Base-by-base conservation (phyloP, 371 early-diverging fungal species). In the Gilbertella persicaria region DNA sequence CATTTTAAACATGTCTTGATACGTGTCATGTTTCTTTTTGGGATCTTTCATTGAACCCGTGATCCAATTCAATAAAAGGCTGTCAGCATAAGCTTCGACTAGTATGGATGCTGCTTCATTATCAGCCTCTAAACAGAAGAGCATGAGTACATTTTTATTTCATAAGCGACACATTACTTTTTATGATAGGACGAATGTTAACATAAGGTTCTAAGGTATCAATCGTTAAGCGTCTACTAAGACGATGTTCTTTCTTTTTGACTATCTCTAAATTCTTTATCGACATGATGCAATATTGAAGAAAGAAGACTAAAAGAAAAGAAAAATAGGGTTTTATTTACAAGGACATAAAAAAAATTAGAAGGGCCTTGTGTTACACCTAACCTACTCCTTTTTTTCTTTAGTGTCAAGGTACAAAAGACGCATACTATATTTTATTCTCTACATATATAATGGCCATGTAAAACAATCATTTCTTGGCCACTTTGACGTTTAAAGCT, bases 81-180 rank as follows among this genome's bases (percentile, higher is more conserved):
- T 52, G 9, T 64, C 48, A 17, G 39, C 30, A 43, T 64, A 68
- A 13, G 69, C 57, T 37, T 68, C 65, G 16, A 53, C 38, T 23
- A 68, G 35, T 3, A 56, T 53, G 38, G 45, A 54, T 5, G 69
- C 65, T 16, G 65, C 59, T 43, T 68, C 69, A 14, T 68, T 64
- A 44, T 64, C 65, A 7, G 69, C 58, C 44, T 65, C 69, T 68
- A 51, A 24, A 48, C 23, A 19, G 37, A 48, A 5, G 12, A 30
- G 28, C 13, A n/a, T 16, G 8, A 8, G 8, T n/a, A n/a, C n/a
- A n/a, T n/a, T n/a, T n/a, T n/a, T n/a, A n/a, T n/a, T n/a, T n/a
- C n/a, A n/a, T n/a, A n/a, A n/a, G n/a, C n/a, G n/a, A n/a, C n/a
- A n/a, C n/a, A n/a, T 36, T 65, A 65, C 66, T 60, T 57, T 61